Base-by-base conservation (phyloP, 805 yeast genomes). In the Teunomyces lycoperdinae region DNA sequence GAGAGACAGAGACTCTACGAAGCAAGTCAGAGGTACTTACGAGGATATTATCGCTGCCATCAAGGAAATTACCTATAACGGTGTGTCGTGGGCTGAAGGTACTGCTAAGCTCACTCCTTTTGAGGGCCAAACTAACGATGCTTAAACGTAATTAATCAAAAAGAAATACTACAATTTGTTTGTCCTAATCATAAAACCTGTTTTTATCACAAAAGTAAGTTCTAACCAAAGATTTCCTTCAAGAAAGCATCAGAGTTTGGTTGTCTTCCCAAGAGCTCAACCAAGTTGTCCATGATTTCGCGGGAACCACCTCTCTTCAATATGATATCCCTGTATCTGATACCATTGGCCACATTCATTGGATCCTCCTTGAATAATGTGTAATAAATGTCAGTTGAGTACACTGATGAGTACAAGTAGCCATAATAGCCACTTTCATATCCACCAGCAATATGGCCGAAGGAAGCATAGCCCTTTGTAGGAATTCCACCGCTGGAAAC, bases 1-100 rank as follows among this genome's bases (percentile, higher is more conserved):
- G 64, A 89, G 99, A 79, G 98, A 92, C 73, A 88, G 99, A 78
- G 99, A 92, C 70, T 80, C 96, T 48, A 94, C 98, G 31, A 86
- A 84, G 67, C 99, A 92, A 78, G 96, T 91, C 43, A 89, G 99
- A 78, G 99, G 98, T 53, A 73, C 88, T 11, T 78, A 85, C 49
- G 84, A 80, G 46, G 90, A 83, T 14, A 76, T 88, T 56, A 68
- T 80, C 48, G 78, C 74, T 45, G 90, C 97, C 43, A 82, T 92
- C 58, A 81, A 82, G 68, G 78, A 74, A 28, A 81, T 92, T 66
- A 85, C 94, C 47, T 84, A 86, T 66, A 79, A 78, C 45, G 91
- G 89, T 53, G 78, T 68, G 43, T 58, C 88, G 14, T 92, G 99
- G 99, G 81, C 76, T 38, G 89, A 88, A 66, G 97, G 95, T 58